Evolutionary conservation across 1,284 basidiomycete species (phyloP).

Genomic region (Cystobasidium pallidum): DNA sequence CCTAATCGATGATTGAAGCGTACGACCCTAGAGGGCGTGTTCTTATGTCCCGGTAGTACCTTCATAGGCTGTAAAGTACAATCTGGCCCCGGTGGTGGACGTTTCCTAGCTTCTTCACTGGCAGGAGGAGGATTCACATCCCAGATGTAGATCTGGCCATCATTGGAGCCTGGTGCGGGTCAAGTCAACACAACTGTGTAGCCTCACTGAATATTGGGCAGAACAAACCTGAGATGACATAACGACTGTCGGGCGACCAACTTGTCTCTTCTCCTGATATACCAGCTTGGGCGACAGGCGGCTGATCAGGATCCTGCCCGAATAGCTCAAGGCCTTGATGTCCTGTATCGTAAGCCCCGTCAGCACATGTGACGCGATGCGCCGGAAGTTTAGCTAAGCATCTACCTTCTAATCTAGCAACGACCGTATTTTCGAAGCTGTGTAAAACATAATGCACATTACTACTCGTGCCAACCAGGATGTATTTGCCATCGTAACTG

Average conservation of each 20-base stretch:
- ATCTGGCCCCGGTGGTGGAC: conserved; percentile 49
- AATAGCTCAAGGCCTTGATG: conserved; percentile 73
- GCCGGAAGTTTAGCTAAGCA: not conserved
- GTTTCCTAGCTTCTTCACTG: conserved; percentile 41
- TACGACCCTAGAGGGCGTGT: conserved; percentile 74
- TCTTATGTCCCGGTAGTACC: conserved; percentile 72
- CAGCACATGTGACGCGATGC: not conserved
- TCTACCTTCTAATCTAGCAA: conserved; percentile 77
- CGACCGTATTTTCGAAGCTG: conserved; percentile 77
- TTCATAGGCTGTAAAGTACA: conserved; percentile 65
- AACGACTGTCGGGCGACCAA: conserved; percentile 91
- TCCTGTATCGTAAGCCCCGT: not conserved
- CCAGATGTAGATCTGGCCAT: conserved; percentile 80
- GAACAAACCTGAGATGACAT: conserved; percentile 64
- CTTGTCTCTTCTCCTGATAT: conserved; percentile 85
- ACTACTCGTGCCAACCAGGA: conserved; percentile 90
- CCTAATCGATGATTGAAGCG: conserved; percentile 81
- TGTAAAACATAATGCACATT: conserved; percentile 91
- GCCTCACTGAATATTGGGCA: no score
- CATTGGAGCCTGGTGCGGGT: conserved; percentile 67
- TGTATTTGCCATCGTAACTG: conserved; percentile 82
- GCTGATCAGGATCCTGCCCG: conserved; percentile 58
- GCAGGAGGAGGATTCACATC: conserved; percentile 61
- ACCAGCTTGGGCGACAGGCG: conserved; percentile 63
- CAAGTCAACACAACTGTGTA: not conserved